These are phyloP conservation scores for Chalciporus pseudorubinellus DNA, from an alignment of 768 basidiomycete species.

Conservation along the genomic window DNA sequence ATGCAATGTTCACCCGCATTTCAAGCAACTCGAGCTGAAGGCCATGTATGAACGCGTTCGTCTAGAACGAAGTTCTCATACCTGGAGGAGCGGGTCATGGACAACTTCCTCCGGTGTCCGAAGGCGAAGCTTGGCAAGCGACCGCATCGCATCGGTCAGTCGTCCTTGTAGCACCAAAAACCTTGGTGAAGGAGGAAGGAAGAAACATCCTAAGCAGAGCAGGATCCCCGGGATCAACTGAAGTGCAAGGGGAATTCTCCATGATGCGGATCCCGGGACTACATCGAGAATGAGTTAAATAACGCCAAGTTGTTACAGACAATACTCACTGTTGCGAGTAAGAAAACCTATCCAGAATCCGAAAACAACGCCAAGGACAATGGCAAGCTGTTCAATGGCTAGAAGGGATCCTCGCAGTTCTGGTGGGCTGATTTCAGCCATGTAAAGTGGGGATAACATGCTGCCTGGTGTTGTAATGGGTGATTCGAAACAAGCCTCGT, in stretches of 20 bases:
- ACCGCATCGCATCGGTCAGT: slow-evolving; percentile 53
- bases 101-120: slow-evolving; percentile 44
- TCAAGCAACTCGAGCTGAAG: slow-evolving; percentile 68
- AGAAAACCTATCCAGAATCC: slow-evolving; percentile 83
- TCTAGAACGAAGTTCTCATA: slow-evolving; percentile 8
- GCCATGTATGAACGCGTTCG: background rate
- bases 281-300: background rate
- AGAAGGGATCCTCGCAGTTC: slow-evolving; percentile 77
- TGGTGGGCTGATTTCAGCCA: slow-evolving; percentile 82
- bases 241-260: slow-evolving; percentile 73
- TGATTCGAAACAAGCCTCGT: slow-evolving; percentile 4
- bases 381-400: slow-evolving; percentile 77
- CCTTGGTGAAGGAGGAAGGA: slow-evolving; percentile 49
- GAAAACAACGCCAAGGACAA: slow-evolving; percentile 76
- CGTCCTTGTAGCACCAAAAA: slow-evolving; percentile 48
- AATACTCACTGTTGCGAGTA: slow-evolving; percentile 56
- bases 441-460: slow-evolving; percentile 79
- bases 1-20: slow-evolving; percentile 64
- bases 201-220: slow-evolving; percentile 57
- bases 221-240: slow-evolving; percentile 70
- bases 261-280: slow-evolving; percentile 67
- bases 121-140: slow-evolving; percentile 53
- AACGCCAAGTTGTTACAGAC: background rate
- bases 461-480: slow-evolving; percentile 34
- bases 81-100: slow-evolving; percentile 53